Base-by-base conservation (phyloP, 2,329 filamentous ascomycete genomes). In the Talaromyces sp. region DNA sequence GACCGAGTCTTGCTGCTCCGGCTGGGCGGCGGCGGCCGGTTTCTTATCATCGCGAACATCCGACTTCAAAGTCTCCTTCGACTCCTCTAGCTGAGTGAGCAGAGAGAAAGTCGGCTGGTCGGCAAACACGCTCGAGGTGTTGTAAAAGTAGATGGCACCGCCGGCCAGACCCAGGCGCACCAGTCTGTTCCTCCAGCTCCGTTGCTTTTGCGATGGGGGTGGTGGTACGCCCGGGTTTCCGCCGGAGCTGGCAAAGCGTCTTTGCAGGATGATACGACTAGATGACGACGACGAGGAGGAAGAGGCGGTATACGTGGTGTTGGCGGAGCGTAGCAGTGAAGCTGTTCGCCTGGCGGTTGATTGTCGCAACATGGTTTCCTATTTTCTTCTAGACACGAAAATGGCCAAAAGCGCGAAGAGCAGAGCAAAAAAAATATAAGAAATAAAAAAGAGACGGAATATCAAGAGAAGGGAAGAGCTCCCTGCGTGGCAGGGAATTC, bases 101-200 rank as follows among this genome's bases (percentile, higher is more conserved):
- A 75, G 62, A 32, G 75, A 75, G 61, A 76, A 72, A 15, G 84
- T 77, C 39, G 87, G 85, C 25, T 53, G 25, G 70, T 97, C 91
- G 17, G 92, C 90, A 75, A 98, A 98, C 25, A 92, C 82, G 59
- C 87, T 85, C 71, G 89, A 93, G 8, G 92, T 97, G 80, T 92
- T 96, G 77, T 98, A 99, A 77, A 91, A 97, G 80, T 98, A 99
- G 56, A 98, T 79, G 53, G 88, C 87, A 22, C 84, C 91, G 62
- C 81, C 82, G 0, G 91, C 93, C 60, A 95, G 73, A 66, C 87
- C 91, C 85, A 92, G 89, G 80, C 93, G 85, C 69, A 85, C 74
- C 4, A 82, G 83, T 57, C 87, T 82, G 74, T 87, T 89, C 83
- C 93, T 96, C 90, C 91, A 96, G 73, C 87, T 90, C 74, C 91